Evolutionary conservation across 2,329 filamentous ascomycete species (phyloP).

Genomic region (Aureobasidium mangrovei): DNA sequence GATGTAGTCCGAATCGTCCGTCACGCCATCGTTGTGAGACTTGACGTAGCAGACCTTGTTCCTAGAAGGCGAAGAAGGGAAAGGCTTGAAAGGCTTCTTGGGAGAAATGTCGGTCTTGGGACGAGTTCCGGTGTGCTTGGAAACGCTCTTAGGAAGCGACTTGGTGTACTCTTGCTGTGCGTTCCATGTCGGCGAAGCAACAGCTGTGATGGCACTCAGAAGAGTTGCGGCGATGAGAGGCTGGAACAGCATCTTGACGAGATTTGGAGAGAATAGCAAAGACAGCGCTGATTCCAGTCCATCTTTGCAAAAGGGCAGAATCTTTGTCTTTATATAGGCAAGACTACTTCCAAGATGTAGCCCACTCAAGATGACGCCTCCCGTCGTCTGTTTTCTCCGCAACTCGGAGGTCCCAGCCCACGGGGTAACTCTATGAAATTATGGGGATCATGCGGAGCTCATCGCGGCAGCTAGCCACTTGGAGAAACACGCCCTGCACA

Average conservation of each 20-base stretch:
- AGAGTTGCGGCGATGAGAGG: conserved; percentile 13
- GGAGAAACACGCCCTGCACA: background rate
- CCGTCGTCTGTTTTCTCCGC: conserved; percentile 8
- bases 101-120: conserved; percentile 29
- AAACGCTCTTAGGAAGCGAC: conserved; percentile 16
- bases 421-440: background rate
- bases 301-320: background rate
- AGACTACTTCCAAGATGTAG: background rate
- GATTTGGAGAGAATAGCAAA: background rate
- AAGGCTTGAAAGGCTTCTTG: conserved; percentile 27
- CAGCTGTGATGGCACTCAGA: conserved; percentile 17
- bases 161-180: conserved; percentile 23
- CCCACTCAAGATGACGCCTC: conserved; percentile 4
- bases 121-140: conserved; percentile 21
- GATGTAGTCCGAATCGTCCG: conserved; percentile 45
- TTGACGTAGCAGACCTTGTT: conserved; percentile 32
- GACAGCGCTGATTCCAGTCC: background rate
- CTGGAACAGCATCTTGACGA: conserved; percentile 12
- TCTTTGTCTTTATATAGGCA: background rate
- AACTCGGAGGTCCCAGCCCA: background rate
- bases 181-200: conserved; percentile 22
- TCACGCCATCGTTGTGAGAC: conserved; percentile 30
- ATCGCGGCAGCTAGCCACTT: conserved; percentile 1
- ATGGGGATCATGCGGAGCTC: background rate
- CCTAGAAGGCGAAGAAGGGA: conserved; percentile 28